These are phyloP conservation scores for Penicillium taxi DNA, from an alignment of 495 filamentous ascomycete species.

Conservation along the genomic window DNA sequence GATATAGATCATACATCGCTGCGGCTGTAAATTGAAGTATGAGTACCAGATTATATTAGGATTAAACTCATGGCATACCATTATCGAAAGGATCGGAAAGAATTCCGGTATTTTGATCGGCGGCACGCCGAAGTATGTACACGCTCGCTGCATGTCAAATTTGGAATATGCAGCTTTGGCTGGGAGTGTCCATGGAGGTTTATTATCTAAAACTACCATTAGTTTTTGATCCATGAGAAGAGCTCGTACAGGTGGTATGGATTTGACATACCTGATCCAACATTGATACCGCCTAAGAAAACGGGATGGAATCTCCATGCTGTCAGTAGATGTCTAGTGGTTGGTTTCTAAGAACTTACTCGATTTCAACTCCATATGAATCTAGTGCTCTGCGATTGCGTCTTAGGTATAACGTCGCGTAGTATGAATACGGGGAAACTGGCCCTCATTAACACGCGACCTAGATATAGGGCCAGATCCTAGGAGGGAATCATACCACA, in stretches of 20 bases:
- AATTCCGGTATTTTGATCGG: slow-evolving; percentile 37
- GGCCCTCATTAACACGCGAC: neutral
- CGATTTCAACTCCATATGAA: slow-evolving; percentile 51
- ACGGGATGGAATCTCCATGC: slow-evolving; percentile 56
- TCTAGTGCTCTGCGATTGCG: slow-evolving; percentile 45
- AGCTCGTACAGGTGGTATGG: neutral
- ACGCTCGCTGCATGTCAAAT: slow-evolving; percentile 49
- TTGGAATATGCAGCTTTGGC: slow-evolving; percentile 53
- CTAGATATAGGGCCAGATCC: neutral
- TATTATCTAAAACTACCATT: slow-evolving; percentile 45
- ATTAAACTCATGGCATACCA: slow-evolving; percentile 22
- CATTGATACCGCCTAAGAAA: slow-evolving; percentile 68
- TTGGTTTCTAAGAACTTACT: slow-evolving; percentile 36
- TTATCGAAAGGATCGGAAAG: slow-evolving; percentile 45
- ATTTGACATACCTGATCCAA: slow-evolving; percentile 43
- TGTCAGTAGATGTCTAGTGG: slow-evolving; percentile 1
- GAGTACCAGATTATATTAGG: neutral
- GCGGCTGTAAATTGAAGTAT: slow-evolving; percentile 35
- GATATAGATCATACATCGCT: slow-evolving; percentile 58
- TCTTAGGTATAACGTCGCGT: slow-evolving; percentile 50
- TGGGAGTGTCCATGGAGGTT: slow-evolving; percentile 62
- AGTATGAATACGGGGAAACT: slow-evolving; percentile 67
- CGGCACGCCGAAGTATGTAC: slow-evolving; percentile 44
- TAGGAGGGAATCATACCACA: slow-evolving; percentile 14
- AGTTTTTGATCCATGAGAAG: neutral